Evolutionary conservation across 192 early-diverging fungal species (phyloP).

Genomic region (Coemansia aciculifera): DNA sequence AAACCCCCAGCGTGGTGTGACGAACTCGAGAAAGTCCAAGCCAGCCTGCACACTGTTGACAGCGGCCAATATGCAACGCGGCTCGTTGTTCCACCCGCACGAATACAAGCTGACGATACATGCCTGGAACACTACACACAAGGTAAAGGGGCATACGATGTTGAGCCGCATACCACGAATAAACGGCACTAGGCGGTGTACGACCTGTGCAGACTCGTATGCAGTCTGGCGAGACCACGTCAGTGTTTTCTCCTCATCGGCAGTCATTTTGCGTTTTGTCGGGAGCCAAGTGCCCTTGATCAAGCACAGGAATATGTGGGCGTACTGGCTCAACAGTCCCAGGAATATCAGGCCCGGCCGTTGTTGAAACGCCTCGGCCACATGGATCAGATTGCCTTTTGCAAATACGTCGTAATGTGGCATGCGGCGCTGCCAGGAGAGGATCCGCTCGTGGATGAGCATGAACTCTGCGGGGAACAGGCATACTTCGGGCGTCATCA

Average conservation of each 20-base stretch:
- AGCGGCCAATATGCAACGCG: slow-evolving; percentile 17
- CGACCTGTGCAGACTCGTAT: slow-evolving; percentile 27
- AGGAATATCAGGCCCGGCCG: slow-evolving; percentile 26
- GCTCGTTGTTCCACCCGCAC: slow-evolving; percentile 30
- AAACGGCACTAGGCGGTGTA: slow-evolving; percentile 46
- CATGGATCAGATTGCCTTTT: slow-evolving; percentile 15
- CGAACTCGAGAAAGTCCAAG: slow-evolving; percentile 38
- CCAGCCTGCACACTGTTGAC: slow-evolving; percentile 35
- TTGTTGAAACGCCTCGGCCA: slow-evolving; percentile 12
- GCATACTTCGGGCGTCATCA: slow-evolving; percentile 26
- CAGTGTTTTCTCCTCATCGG: slow-evolving; percentile 25
- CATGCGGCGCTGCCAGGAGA: slow-evolving; percentile 26
- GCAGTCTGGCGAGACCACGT: slow-evolving; percentile 29
- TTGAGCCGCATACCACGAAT: slow-evolving; percentile 38
- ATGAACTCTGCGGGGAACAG: slow-evolving; percentile 32
- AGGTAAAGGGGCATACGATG: slow-evolving; percentile 30
- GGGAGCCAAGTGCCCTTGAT: slow-evolving; percentile 52
- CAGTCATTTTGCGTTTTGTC: slow-evolving; percentile 20
- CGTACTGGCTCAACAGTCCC: slow-evolving; percentile 38
- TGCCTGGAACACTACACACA: slow-evolving; percentile 48
- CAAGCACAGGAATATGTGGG: slow-evolving; percentile 39
- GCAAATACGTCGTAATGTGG: slow-evolving; percentile 26
- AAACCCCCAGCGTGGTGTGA: slow-evolving; percentile 44
- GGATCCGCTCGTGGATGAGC: slow-evolving; percentile 16
- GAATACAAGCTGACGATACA: slow-evolving; percentile 42